phyloP scores from a whole-genome alignment of 129 eudicot species.

The Oenanthe sinensis region DNA sequence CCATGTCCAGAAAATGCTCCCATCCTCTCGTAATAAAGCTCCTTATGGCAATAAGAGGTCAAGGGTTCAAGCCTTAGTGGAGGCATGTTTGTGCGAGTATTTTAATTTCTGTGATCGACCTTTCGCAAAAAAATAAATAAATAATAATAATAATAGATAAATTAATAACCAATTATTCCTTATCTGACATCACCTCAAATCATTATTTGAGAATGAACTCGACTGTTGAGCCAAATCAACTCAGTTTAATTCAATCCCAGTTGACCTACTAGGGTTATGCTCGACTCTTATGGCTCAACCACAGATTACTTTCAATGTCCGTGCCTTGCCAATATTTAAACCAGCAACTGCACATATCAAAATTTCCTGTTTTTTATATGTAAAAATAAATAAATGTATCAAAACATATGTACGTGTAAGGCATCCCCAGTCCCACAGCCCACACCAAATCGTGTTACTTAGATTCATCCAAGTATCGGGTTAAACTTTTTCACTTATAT shows the following conservation, averaged over 20 bases:
- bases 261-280: neutral
- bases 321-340: neutral
- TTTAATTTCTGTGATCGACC: no score
- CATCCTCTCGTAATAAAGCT: no score
- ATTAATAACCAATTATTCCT: neutral
- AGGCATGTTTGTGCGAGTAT: no score
- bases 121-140: neutral
- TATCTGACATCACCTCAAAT: neutral
- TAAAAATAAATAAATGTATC: neutral
- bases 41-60: no score
- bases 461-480: neutral
- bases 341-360: neutral
- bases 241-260: neutral
- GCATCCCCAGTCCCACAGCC: neutral
- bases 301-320: neutral
- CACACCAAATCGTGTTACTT: neutral
- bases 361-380: neutral
- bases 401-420: neutral
- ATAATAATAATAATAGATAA: no score
- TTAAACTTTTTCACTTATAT: neutral
- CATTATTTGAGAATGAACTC: neutral
- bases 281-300: neutral
- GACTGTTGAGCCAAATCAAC: neutral
- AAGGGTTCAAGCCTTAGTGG: no score
- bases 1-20: no score